phyloP scores from a whole-genome alignment of 73 alveolate genomes.

The Paramecium octaurelia region DNA sequence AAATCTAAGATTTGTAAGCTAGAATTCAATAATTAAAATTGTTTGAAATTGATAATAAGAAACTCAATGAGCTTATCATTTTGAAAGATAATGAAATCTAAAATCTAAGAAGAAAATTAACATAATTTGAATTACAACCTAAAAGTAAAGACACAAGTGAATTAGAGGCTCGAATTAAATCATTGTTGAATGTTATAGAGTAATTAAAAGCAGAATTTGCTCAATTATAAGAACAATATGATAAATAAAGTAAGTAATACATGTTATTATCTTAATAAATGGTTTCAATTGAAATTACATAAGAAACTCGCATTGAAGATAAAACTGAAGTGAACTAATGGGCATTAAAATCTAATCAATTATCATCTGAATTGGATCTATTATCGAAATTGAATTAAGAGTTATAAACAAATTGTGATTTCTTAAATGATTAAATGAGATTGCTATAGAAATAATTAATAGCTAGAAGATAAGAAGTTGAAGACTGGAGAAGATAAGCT shows the following conservation, averaged over 20 bases:
- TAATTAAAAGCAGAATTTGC: neutral
- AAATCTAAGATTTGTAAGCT: neutral
- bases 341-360: neutral
- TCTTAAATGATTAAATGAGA: constrained; percentile 12
- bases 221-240: neutral
- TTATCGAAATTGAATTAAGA: neutral
- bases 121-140: constrained; percentile 3
- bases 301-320: neutral
- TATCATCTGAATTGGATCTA: neutral
- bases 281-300: neutral
- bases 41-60: constrained; percentile 32
- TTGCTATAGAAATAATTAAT: neutral
- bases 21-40: neutral
- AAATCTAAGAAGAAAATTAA: neutral
- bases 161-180: neutral
- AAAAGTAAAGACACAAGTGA: constrained; percentile 25
- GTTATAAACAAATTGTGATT: constrained; percentile 9
- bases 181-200: neutral
- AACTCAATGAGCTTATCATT: neutral
- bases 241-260: neutral
- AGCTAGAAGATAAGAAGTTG: constrained; percentile 43
- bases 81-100: constrained; percentile 19
- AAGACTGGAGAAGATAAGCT: constrained; percentile 56
- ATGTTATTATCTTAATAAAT: neutral
- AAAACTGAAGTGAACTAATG: neutral